phyloP scores from a whole-genome alignment of 164 flowering plant species.

The Euptelea pleiosperma region DNA sequence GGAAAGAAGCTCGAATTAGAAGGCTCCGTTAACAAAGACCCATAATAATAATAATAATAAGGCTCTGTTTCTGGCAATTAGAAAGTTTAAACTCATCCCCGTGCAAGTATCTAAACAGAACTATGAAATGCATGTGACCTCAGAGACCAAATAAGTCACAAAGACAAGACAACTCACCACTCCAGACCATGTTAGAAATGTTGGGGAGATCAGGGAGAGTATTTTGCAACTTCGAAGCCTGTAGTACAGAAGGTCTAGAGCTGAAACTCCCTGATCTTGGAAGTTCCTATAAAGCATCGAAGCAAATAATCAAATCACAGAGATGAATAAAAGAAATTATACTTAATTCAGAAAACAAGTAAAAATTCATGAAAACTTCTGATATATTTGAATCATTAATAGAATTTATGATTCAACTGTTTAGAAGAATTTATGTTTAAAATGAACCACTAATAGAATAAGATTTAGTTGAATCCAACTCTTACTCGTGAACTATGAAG shows the following conservation, averaged over 20 bases:
- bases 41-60: too few relatives aligned
- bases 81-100: too few relatives aligned
- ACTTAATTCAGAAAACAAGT: too few relatives aligned
- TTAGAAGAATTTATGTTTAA: too few relatives aligned
- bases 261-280: slow-evolving; percentile 11
- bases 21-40: too few relatives aligned
- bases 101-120: neutral
- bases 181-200: neutral
- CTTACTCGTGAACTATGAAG: slow-evolving; percentile 12
- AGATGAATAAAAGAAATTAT: neutral
- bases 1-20: neutral
- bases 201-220: neutral
- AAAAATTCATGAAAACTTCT: neutral
- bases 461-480: neutral
- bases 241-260: slow-evolving; percentile 3
- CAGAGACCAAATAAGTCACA: neutral
- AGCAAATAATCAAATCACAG: neutral
- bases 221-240: slow-evolving; percentile 1
- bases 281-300: neutral
- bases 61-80: too few relatives aligned
- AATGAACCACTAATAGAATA: neutral
- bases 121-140: neutral
- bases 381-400: neutral
- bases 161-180: slow-evolving; percentile 10
- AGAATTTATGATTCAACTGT: neutral